Evolutionary conservation across 78 protist species (phyloP).

Genomic region (Speleostelium caveatum): DNA sequence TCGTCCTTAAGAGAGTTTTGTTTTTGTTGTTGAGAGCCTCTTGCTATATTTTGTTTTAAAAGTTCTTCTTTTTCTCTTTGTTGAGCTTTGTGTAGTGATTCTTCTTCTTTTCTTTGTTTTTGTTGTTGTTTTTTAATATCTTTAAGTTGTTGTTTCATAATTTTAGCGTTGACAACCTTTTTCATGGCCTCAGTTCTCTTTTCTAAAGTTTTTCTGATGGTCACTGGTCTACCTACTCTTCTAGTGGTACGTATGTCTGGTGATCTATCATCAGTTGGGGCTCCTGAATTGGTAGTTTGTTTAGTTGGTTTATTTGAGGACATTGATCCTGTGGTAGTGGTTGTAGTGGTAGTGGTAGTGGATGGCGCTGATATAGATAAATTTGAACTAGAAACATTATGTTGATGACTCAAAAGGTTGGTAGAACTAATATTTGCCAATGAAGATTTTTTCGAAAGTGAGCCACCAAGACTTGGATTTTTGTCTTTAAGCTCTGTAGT

Average conservation of each 20-base stretch:
- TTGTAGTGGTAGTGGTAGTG: constrained; percentile 2
- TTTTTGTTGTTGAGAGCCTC: constrained; percentile 62
- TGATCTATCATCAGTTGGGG: constrained; percentile 36
- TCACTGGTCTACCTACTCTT: constrained; percentile 62
- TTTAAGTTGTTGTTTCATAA: constrained; percentile 80
- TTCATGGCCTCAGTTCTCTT: constrained; percentile 69
- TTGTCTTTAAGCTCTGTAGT: background rate
- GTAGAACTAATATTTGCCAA: background rate
- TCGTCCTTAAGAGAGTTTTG: constrained; percentile 34
- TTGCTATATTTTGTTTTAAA: constrained; percentile 21
- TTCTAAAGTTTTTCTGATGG: constrained; percentile 76
- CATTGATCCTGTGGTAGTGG: constrained; percentile 18
- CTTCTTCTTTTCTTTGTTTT: constrained; percentile 66
- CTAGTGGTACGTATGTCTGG: constrained; percentile 76
- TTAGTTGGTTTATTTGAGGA: too few species aligned
- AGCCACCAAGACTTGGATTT: background rate
- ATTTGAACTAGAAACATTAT: background rate
- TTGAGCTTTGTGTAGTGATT: constrained; percentile 56
- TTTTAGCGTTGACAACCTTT: constrained; percentile 65
- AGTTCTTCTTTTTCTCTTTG: constrained; percentile 78
- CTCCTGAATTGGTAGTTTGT: background rate
- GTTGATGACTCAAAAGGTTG: background rate
- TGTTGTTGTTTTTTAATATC: constrained; percentile 76
- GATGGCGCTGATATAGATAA: background rate
- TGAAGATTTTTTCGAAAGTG: background rate